Base-by-base conservation (phyloP, 1,139 yeast species). In the Geotrichum reessii region DNA sequence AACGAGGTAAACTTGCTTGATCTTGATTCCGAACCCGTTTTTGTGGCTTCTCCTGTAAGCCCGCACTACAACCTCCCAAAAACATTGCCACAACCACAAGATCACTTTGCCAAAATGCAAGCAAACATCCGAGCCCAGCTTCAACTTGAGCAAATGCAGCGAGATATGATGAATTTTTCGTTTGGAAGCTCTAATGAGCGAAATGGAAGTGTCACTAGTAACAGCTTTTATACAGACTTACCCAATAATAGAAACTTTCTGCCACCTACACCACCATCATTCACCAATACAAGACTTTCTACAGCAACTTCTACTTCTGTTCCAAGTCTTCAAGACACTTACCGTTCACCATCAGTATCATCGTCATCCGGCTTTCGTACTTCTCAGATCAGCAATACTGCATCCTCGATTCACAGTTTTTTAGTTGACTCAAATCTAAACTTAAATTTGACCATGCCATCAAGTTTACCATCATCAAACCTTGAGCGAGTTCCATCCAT, bases 61-160 rank as follows among this genome's bases (percentile, higher is more conserved):
- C 21, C 21, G 21, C 22, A 37, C 44, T 37, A 37, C 44, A 37
- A 37, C 6, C 44, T 37, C 19, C 44, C 44, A 37, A n/a, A 17
- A 37, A 37, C 44, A 17, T 19, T 37, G 2, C 52, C 50, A 2
- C 24, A 17, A 7, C 24, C 50, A 1, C 50, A 33, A 1, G 31
- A 33, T 4, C 47, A 47, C 27, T 14, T 53, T 11, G 22, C 52
- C 4, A 47, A 37, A 33, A 50, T 55, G 58, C 58, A 55, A 28
- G 58, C 58, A 3, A 55, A 50, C 25, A 21, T 55, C 11, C 28
- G 58, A 2, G 53, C 58, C 31, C 58, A 55, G 47, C 40, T 55
- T 2, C 58, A 55, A 24, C 47, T 55, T 31, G 50, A 48, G 22
- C 58, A 55, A 37, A 42, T 55, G 24, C 58, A 55, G 12, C 19